A percentile compares a stretch with the other conserved stretches of the same genome.
Conservation (phyloP, 805 yeast genomes). For the Wickerhamiella occidentalis region DNA sequence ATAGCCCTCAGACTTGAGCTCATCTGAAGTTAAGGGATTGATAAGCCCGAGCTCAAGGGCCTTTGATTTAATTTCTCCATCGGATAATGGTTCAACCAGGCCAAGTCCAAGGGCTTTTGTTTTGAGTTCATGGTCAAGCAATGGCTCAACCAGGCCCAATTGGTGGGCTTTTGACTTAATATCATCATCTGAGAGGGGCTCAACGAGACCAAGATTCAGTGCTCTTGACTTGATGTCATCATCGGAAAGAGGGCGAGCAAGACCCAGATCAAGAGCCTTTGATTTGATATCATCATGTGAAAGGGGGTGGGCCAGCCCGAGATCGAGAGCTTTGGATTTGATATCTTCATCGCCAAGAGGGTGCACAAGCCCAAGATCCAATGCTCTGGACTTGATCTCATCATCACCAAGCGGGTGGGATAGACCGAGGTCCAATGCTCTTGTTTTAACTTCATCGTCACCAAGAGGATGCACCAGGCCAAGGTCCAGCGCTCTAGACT, state of each 20-base stretch:
- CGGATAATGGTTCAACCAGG: slow-evolving; percentile 9
- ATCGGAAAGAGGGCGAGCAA: slow-evolving; percentile 12
- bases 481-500: slow-evolving; percentile 16
- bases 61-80: slow-evolving; percentile 15
- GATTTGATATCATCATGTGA: slow-evolving; percentile 7
- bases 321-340: slow-evolving; percentile 36
- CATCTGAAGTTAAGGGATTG: slow-evolving; percentile 12
- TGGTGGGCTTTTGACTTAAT: slow-evolving; percentile 19
- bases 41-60: slow-evolving; percentile 18
- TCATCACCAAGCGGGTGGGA: slow-evolving; percentile 10
- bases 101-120: slow-evolving; percentile 9
- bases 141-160: slow-evolving; percentile 14
- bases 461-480: slow-evolving; percentile 21
- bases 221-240: slow-evolving; percentile 9
- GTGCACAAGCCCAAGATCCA: slow-evolving; percentile 17
- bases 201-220: slow-evolving; percentile 11
- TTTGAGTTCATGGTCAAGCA: slow-evolving; percentile 3
- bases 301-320: slow-evolving; percentile 43
- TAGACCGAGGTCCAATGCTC: slow-evolving; percentile 11
- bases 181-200: slow-evolving; percentile 10
- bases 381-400: slow-evolving; percentile 11
- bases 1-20: slow-evolving; percentile 5
- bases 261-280: slow-evolving; percentile 13
- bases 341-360: slow-evolving; percentile 10
- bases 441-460: not conserved